A percentile compares a stretch with the other conserved stretches of the same genome.
Evolutionary conservation across 2,329 filamentous ascomycete species (phyloP).

Genomic region (Cryphonectria carpinicola): DNA sequence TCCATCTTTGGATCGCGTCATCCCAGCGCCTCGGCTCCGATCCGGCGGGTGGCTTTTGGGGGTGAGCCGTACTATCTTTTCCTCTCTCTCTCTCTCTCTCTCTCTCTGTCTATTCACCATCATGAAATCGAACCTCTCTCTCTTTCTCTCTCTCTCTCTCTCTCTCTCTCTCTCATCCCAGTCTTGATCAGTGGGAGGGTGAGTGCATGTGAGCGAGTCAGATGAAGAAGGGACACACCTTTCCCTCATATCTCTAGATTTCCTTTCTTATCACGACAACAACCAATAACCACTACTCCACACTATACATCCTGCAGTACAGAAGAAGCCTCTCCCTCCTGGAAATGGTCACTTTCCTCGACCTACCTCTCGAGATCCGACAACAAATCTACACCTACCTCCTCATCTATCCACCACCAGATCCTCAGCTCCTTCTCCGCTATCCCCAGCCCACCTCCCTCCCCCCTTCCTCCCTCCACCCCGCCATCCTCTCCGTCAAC

Average conservation of each 20-base stretch:
- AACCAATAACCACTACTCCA: background rate
- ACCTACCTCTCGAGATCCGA: conserved; percentile 50
- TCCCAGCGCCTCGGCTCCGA: conserved; percentile 10
- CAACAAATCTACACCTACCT: conserved; percentile 51
- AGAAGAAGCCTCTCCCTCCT: too few species aligned
- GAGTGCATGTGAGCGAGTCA: background rate
- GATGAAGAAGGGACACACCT: background rate
- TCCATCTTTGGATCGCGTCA: conserved; percentile 9
- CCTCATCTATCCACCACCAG: conserved; percentile 36
- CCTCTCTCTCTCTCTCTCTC: too few species aligned
- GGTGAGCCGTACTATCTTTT: background rate
- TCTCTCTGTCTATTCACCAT: background rate
- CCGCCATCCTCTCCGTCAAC: conserved; percentile 46
- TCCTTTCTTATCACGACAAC: background rate
- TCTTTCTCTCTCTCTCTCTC: background rate
- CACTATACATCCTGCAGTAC: background rate
- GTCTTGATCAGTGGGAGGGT: too few species aligned
- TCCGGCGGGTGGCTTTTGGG: background rate
- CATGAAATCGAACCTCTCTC: background rate
- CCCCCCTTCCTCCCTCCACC: conserved; percentile 34
- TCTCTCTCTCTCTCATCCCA: background rate
- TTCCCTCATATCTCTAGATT: background rate
- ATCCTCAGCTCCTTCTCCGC: background rate
- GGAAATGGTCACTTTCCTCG: conserved; percentile 38
- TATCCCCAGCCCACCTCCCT: background rate